phyloP scores from a whole-genome alignment of 2,329 filamentous ascomycete genomes.

The Celoporthe dispersa region DNA sequence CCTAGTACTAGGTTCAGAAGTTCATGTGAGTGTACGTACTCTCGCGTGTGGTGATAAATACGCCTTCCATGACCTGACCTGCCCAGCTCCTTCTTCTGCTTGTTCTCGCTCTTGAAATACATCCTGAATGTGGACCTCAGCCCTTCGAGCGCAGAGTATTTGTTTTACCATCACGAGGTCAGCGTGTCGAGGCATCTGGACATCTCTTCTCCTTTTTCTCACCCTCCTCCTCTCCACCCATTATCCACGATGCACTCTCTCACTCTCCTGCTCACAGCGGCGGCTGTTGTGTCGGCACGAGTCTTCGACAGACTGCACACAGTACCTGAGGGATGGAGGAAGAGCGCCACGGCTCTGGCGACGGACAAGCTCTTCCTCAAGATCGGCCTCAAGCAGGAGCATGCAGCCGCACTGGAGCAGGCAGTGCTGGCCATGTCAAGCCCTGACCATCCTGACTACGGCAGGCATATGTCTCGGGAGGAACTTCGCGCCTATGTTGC shows the following conservation, averaged over 20 bases:
- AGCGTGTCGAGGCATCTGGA: neutral
- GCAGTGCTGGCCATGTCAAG: constrained; percentile 65
- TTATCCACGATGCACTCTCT: constrained; percentile 31
- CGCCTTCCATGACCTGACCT: neutral
- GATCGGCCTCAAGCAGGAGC: constrained; percentile 54
- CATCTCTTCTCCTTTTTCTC: neutral
- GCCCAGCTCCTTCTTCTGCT: neutral
- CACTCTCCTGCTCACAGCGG: constrained; percentile 33
- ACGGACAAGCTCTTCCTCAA: constrained; percentile 51
- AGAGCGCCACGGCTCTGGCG: constrained; percentile 40
- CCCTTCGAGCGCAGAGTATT: neutral
- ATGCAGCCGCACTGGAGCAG: constrained; percentile 57
- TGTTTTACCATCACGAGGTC: neutral
- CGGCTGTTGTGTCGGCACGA: constrained; percentile 36
- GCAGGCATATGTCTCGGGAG: constrained; percentile 64
- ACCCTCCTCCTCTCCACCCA: neutral
- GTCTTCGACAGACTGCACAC: constrained; percentile 43
- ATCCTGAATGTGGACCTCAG: neutral
- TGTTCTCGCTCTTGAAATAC: neutral
- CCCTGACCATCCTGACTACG: constrained; percentile 62
- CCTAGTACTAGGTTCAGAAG: neutral
- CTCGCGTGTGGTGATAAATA: neutral
- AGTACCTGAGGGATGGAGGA: constrained; percentile 45
- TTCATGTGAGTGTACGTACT: neutral
- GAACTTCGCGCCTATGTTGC: constrained; percentile 59